Base-by-base conservation (phyloP, 2,329 filamentous ascomycete species). In the Paramyrothecium sp. region DNA sequence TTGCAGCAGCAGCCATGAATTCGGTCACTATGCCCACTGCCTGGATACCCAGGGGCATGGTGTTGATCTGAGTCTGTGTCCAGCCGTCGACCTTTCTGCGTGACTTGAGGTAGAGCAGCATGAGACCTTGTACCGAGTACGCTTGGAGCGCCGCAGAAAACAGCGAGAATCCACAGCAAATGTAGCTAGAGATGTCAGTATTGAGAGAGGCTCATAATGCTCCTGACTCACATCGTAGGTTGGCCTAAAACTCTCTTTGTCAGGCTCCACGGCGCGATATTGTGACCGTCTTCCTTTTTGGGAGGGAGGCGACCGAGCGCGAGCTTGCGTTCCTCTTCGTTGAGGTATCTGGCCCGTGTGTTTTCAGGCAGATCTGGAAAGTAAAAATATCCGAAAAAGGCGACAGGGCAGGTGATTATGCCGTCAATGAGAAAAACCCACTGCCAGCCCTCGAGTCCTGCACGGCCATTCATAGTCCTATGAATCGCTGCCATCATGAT, bases 401-500 rank as follows among this genome's bases (percentile, higher is more conserved):
- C 64, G 3, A 66, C 58, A 1, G 64, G 64, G 3, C 59, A 49
- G 2, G 64, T 67, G 5, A 66, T 67, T 3, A 66, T 64, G 0
- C 64, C 64, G 12, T 67, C 64, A 2, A 66, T 64, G 3, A 66
- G 34, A 21, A 66, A 66, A 2, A 77, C 67, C 78, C 77, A 80
- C 38, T 82, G 71, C 83, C 84, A 87, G 0, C 79, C 81, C 10
- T 55, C 55, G 0, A 67, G 49, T 4, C 78, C 75, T 8, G 64
- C 65, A 12, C 75, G 65, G 0, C 81, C 79, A 22, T 79, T 63
- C 57, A 69, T 65, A 1, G 56, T 56, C 46, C 57, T 60, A 3
- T 68, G 59, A 3, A 68, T 68, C 1, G 78, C 80, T 0, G 79
- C 79, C 65, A 85, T 82, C 60, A 86, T 78, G 52, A 84, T 82